These are phyloP conservation scores for Tribonema minus DNA, from an alignment of 108 stramenopile genomes.

Conservation along the genomic window DNA sequence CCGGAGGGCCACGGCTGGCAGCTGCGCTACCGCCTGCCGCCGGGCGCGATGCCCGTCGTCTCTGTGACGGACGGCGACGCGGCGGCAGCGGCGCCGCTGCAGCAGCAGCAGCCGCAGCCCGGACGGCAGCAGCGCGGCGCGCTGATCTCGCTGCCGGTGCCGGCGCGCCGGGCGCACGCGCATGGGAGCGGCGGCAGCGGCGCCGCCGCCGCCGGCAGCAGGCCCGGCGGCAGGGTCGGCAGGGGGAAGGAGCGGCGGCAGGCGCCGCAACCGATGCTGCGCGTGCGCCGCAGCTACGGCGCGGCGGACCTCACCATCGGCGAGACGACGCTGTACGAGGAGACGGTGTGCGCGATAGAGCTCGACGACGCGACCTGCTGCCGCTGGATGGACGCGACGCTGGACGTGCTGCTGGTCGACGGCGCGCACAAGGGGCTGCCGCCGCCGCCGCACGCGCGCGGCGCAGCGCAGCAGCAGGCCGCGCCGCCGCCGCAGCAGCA, in stretches of 20 bases:
- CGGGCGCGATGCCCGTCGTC: conserved; percentile 10
- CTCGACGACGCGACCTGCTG: conserved; percentile 10
- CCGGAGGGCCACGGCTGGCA: conserved; percentile 33
- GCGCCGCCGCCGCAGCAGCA: no score
- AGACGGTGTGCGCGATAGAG: conserved; percentile 29
- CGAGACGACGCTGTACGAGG: conserved; percentile 25
- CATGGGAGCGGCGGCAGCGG: not conserved
- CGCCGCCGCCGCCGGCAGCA: no score
- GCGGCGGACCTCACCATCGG: conserved; percentile 28
- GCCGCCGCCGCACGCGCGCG: no score
- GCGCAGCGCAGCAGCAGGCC: no score
- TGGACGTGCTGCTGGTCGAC: conserved; percentile 31
- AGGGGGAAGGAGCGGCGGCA: not conserved
- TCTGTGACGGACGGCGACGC: no score
- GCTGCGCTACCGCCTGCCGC: conserved; percentile 23
- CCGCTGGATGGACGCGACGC: conserved; percentile 20
- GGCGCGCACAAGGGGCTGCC: conserved; percentile 4
- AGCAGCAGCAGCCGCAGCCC: not conserved
- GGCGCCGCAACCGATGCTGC: not conserved
- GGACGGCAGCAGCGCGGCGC: not conserved
- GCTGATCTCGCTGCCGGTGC: not conserved
- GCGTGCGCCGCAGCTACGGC: conserved; percentile 32
- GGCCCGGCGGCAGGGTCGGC: not conserved
- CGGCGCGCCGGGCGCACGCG: not conserved
- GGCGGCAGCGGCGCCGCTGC: no score